Percentiles rank a stretch among this genome's conserved stretches.
Conservation (phyloP, 306 rosid species). For the Quillaja saponaria region DNA sequence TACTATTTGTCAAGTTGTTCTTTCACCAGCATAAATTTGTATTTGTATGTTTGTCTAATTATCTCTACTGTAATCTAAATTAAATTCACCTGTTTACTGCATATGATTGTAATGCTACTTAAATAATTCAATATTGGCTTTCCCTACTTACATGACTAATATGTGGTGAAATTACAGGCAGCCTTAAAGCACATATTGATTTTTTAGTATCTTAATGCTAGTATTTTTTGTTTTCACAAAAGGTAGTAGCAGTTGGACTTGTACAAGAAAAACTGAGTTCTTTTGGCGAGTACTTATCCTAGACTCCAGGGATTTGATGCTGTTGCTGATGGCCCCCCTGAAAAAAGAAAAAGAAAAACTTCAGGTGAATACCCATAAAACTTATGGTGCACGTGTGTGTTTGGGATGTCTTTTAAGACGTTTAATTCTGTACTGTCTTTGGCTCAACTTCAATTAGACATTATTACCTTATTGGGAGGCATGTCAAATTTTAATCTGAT, state of each 20-base stretch:
- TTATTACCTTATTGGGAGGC: not conserved
- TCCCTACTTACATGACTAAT: not conserved
- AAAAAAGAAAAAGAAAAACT: too few relatives aligned
- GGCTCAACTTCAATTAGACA: too few relatives aligned
- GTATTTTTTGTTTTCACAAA: too few relatives aligned
- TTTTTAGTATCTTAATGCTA: not conserved
- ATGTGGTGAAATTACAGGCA: not conserved
- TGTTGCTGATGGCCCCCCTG: not conserved
- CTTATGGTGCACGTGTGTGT: too few relatives aligned
- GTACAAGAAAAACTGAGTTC: not conserved
- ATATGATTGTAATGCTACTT: not conserved
- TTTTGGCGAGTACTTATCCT: not conserved
- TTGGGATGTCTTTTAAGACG: too few relatives aligned
- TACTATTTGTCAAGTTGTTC: too few relatives aligned
- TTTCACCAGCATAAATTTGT: too few relatives aligned
- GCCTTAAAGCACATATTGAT: constrained; percentile 11
- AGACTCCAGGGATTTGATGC: not conserved
- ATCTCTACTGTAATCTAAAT: too few relatives aligned
- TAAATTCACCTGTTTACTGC: not conserved
- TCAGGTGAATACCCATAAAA: too few relatives aligned
- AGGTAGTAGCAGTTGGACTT: too few relatives aligned
- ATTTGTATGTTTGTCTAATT: too few relatives aligned
- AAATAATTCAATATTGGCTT: constrained; percentile 1
- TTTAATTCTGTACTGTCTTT: too few relatives aligned
- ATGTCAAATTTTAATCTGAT: not conserved